Evolutionary conservation across 257 asterid species (phyloP).

Genomic region (Solanum chmielewskii): DNA sequence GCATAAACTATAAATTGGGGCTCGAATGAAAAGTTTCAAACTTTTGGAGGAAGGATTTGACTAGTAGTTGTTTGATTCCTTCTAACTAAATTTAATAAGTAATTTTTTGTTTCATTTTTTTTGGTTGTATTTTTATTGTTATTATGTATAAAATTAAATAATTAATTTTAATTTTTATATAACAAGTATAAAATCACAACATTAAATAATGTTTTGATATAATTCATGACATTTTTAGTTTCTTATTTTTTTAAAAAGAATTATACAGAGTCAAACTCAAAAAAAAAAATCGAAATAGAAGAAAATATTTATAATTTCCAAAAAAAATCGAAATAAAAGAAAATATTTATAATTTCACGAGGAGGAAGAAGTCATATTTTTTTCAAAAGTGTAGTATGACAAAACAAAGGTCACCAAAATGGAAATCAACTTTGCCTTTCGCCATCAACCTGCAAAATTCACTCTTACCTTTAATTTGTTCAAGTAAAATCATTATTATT

Average conservation of each 20-base stretch:
- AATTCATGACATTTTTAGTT: rapidly evolving
- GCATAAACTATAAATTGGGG: background rate
- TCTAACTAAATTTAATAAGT: background rate
- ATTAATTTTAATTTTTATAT: no score
- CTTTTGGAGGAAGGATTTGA: background rate
- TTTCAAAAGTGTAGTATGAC: background rate
- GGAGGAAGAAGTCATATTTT: background rate
- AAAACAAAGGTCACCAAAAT: background rate
- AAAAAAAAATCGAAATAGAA: no score
- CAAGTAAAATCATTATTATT: background rate
- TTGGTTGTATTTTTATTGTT: no score
- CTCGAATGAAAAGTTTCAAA: background rate
- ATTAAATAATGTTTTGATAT: no score
- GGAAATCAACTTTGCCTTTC: background rate
- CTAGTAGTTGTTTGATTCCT: background rate
- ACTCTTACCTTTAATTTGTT: background rate
- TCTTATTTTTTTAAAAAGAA: no score
- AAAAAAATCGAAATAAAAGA: rapidly evolving
- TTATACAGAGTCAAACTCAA: background rate
- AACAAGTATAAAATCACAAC: no score
- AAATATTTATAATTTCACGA: background rate
- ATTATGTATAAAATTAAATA: no score
- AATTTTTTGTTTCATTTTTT: no score
- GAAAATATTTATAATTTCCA: background rate
- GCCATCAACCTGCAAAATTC: background rate